A percentile compares a stretch with the other conserved stretches of the same genome.
Evolutionary conservation across 1,139 yeast species (phyloP).

Genomic region (Pichia terricola): DNA sequence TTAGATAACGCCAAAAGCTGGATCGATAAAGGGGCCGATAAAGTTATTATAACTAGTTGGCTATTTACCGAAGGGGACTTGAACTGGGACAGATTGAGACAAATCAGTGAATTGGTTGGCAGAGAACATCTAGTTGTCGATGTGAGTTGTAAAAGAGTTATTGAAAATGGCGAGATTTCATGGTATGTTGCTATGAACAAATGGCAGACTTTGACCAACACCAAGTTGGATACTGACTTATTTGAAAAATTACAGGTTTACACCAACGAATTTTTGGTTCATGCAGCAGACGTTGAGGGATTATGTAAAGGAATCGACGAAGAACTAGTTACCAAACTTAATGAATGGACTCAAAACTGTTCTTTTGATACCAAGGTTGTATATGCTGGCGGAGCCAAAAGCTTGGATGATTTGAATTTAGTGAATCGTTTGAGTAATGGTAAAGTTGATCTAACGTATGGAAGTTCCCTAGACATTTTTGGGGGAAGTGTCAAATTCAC

Average conservation of each 20-base stretch:
- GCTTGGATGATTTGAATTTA: constrained; percentile 51
- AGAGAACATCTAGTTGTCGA: constrained; percentile 72
- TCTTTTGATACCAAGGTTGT: constrained; percentile 49
- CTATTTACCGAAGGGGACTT: constrained; percentile 59
- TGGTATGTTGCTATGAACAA: constrained; percentile 97
- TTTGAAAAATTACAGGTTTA: constrained; percentile 46
- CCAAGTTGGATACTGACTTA: constrained; percentile 44
- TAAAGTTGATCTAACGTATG: constrained; percentile 82
- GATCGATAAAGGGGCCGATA: constrained; percentile 62
- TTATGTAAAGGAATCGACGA: constrained; percentile 87
- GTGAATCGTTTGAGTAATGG: constrained; percentile 66
- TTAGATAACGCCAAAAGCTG: constrained; percentile 63
- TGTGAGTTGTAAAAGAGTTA: constrained; percentile 63
- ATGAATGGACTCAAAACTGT: constrained; percentile 81
- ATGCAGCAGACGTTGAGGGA: constrained; percentile 98
- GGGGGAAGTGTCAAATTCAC: constrained; percentile 81
- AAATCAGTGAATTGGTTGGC: constrained; percentile 46
- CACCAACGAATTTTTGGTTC: constrained; percentile 82
- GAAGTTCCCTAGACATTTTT: constrained; percentile 87
- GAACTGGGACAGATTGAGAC: constrained; percentile 42
- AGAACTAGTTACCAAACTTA: constrained; percentile 57
- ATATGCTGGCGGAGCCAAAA: constrained; percentile 95
- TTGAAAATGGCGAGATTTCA: constrained; percentile 26
- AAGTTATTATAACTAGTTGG: constrained; percentile 90
- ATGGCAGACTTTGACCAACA: constrained; percentile 84